These are phyloP conservation scores for Candida nemodendra DNA, from an alignment of 805 yeast species.

Conservation along the genomic window DNA sequence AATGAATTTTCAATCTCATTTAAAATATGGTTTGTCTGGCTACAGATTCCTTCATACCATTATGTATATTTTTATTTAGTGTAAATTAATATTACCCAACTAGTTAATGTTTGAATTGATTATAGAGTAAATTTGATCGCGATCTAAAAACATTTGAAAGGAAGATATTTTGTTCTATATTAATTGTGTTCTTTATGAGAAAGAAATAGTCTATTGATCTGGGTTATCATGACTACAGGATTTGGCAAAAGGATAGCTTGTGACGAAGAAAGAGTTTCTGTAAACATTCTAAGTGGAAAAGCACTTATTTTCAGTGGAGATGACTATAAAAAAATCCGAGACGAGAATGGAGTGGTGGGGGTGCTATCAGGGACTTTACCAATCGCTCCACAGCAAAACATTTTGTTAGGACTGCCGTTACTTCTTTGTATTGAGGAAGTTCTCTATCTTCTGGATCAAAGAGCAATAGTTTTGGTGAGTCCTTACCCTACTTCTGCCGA, in stretches of 20 bases:
- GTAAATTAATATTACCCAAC: conserved; percentile 16
- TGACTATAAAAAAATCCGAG: conserved; percentile 53
- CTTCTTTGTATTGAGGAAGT: conserved; percentile 73
- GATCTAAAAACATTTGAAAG: too few relatives aligned
- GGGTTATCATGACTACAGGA: too few relatives aligned
- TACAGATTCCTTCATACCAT: conserved; percentile 4
- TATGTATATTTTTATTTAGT: conserved; percentile 18
- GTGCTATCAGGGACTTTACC: conserved; percentile 81
- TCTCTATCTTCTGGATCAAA: conserved; percentile 51
- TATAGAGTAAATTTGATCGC: too few relatives aligned
- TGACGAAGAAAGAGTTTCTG: conserved; percentile 21
- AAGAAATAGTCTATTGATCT: too few relatives aligned
- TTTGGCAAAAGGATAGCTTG: background rate
- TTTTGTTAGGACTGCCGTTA: conserved; percentile 82
- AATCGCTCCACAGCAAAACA: conserved; percentile 88
- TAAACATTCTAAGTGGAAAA: conserved; percentile 39
- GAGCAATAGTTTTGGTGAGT: conserved; percentile 13
- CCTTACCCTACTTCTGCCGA: background rate
- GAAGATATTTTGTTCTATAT: too few relatives aligned
- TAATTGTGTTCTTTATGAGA: too few relatives aligned
- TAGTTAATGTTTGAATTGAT: too few relatives aligned
- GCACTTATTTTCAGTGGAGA: conserved; percentile 61
- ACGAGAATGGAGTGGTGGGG: conserved; percentile 64
- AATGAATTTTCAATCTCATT: conserved; percentile 8
- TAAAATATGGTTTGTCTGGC: background rate